Conservation (phyloP, 208 protist genomes). For the Leishmania amazonensis region DNA sequence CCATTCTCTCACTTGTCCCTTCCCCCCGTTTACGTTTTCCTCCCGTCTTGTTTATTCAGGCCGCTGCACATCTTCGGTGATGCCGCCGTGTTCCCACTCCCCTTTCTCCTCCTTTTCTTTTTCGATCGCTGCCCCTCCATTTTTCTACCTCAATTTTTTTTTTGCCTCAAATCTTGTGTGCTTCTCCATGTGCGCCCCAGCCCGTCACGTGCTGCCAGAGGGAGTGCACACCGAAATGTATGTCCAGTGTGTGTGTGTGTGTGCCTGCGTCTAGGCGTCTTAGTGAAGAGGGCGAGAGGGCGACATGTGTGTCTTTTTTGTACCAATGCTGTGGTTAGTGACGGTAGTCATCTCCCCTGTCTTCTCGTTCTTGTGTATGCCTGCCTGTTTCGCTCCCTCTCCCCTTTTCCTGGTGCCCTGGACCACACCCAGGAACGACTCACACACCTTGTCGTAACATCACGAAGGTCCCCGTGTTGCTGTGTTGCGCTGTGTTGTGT, state of each 20-base stretch:
- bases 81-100: background rate
- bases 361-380: background rate
- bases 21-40: background rate
- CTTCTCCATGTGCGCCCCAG: background rate
- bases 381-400: background rate
- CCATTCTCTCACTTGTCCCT: background rate
- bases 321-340: background rate
- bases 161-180: background rate
- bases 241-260: background rate
- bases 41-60: background rate
- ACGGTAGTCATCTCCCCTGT: background rate
- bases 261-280: background rate
- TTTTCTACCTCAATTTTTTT: background rate
- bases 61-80: background rate
- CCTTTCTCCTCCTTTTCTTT: background rate
- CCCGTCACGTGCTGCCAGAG: background rate
- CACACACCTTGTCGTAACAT: too few relatives aligned
- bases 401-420: background rate
- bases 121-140: background rate
- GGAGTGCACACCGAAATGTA: background rate
- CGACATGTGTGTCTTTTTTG: background rate
- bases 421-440: too few relatives aligned
- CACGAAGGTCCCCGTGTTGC: too few relatives aligned
- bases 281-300: background rate
- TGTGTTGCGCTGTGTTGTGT: too few relatives aligned